A percentile compares a stretch with the other conserved stretches of the same genome.
Evolutionary conservation across 2,329 filamentous ascomycete species (phyloP).

Genomic region (Talaromyces albobiverticillius): DNA sequence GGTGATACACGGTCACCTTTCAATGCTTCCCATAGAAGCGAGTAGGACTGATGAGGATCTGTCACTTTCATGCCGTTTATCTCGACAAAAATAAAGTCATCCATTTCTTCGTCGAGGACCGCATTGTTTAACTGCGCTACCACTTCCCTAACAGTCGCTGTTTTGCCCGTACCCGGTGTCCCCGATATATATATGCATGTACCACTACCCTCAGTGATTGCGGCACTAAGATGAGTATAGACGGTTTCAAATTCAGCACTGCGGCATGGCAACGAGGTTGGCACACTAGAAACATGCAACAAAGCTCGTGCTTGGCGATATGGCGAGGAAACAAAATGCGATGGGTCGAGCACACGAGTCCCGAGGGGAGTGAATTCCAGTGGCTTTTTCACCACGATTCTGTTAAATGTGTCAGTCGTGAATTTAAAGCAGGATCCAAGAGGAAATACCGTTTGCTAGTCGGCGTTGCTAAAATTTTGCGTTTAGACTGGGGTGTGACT

Average conservation of each 20-base stretch:
- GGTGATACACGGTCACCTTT: constrained; percentile 91
- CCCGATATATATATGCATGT: constrained; percentile 99
- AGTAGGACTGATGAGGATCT: constrained; percentile 94
- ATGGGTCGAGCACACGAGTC: constrained; percentile 76
- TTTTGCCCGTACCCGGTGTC: constrained; percentile 97
- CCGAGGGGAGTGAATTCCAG: constrained; percentile 95
- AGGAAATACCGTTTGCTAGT: constrained; percentile 57
- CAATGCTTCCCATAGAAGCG: constrained; percentile 90
- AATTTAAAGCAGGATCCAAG: not conserved
- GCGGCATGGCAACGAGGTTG: constrained; percentile 81
- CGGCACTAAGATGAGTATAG: constrained; percentile 88
- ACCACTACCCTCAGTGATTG: constrained; percentile 88
- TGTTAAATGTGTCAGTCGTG: constrained; percentile 22
- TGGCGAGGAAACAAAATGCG: constrained; percentile 73
- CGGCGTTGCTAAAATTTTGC: constrained; percentile 55
- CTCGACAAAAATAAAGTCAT: constrained; percentile 98
- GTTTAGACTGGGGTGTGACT: constrained; percentile 42
- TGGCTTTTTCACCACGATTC: constrained; percentile 75
- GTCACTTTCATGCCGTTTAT: constrained; percentile 99
- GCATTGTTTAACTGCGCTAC: constrained; percentile 84
- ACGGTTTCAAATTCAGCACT: constrained; percentile 89
- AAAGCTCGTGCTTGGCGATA: constrained; percentile 87
- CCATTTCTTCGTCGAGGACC: constrained; percentile 83
- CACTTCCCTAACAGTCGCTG: constrained; percentile 93
- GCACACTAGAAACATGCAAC: constrained; percentile 91